Evolutionary conservation across 306 rosid genomes (phyloP).

Genomic region (Fagus sylvatica): DNA sequence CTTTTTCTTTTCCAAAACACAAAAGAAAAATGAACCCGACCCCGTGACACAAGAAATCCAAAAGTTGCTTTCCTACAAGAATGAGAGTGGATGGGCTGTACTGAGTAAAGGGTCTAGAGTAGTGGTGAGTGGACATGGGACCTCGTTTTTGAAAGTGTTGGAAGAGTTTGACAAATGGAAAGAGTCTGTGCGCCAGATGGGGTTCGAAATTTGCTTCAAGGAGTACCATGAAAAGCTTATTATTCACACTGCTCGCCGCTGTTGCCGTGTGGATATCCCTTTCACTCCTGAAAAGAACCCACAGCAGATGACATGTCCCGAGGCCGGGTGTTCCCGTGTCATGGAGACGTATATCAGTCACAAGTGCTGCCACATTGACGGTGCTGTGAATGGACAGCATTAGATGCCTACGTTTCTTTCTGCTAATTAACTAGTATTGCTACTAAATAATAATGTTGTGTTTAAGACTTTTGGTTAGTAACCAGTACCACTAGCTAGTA

Average conservation of each 20-base stretch:
- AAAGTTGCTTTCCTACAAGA: slow-evolving; percentile 62
- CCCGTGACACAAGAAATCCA: slow-evolving; percentile 51
- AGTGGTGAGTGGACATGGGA: slow-evolving; percentile 52
- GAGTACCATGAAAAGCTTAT: slow-evolving; percentile 13
- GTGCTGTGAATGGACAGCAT: not conserved
- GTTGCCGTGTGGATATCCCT: slow-evolving; percentile 22
- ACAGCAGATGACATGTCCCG: slow-evolving; percentile 26
- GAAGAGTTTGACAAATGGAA: slow-evolving; percentile 66
- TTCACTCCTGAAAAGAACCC: slow-evolving; percentile 21
- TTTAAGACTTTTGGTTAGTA: no score
- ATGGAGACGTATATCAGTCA: slow-evolving; percentile 45
- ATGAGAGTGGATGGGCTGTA: slow-evolving; percentile 67
- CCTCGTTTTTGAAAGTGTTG: slow-evolving; percentile 39
- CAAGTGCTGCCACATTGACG: slow-evolving; percentile 41
- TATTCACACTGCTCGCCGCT: slow-evolving; percentile 5
- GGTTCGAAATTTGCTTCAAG: slow-evolving; percentile 27
- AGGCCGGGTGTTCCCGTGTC: slow-evolving; percentile 33
- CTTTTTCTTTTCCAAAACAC: slow-evolving; percentile 23
- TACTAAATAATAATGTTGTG: no score
- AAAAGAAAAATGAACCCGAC: slow-evolving; percentile 12
- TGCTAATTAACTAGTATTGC: no score
- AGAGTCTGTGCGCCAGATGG: slow-evolving; percentile 19
- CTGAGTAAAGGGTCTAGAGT: slow-evolving; percentile 53
- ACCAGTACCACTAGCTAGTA: no score
- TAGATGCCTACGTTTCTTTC: no score